phyloP scores from a whole-genome alignment of 179 eudicot genomes.

The Beta macrorhiza region DNA sequence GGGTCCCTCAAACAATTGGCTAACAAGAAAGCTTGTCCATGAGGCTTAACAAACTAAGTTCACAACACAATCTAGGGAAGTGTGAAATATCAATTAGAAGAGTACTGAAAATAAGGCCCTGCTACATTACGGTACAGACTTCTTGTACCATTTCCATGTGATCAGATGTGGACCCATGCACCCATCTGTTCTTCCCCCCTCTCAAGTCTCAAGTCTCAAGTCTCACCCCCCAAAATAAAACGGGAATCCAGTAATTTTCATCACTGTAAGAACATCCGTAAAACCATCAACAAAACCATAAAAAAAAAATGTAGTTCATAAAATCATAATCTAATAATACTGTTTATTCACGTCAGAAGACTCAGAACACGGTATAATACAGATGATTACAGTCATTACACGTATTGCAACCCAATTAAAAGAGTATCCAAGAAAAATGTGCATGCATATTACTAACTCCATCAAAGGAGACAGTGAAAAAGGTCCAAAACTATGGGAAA shows the following conservation, averaged over 20 bases:
- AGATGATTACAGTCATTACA: background rate
- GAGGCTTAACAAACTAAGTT: background rate
- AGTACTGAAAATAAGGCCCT: background rate
- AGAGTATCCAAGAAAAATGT: background rate
- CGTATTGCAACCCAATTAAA: background rate
- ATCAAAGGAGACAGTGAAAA: background rate
- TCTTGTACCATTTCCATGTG: background rate
- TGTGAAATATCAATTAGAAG: background rate
- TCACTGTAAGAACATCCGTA: background rate
- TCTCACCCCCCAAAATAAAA: background rate
- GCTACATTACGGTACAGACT: background rate
- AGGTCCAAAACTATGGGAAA: background rate
- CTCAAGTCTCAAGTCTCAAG: no score
- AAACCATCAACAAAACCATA: background rate
- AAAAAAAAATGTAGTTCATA: background rate
- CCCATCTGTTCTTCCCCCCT: background rate
- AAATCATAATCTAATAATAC: background rate
- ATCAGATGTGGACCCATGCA: background rate
- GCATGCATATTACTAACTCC: slow-evolving; percentile 16
- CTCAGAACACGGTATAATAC: background rate
- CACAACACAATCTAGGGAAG: background rate
- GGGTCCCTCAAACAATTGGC: background rate
- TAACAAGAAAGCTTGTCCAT: background rate
- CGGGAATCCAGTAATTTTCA: background rate
- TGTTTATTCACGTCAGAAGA: background rate